Evolutionary conservation across 1,284 basidiomycete genomes (phyloP).

Genomic region (Heterobasidion annosum): DNA sequence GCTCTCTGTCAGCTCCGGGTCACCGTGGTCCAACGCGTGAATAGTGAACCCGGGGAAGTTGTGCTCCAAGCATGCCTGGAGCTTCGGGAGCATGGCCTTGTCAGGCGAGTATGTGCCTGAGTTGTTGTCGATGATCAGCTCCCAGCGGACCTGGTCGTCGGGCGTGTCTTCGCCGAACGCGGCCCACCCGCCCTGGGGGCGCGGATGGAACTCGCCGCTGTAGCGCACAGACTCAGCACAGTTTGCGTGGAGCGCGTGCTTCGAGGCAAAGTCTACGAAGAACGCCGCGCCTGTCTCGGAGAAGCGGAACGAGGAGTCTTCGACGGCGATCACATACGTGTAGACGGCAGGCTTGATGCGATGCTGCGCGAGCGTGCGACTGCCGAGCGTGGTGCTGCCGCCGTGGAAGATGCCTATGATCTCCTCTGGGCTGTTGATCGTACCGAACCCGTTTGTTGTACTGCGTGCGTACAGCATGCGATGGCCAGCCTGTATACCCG

Average conservation of each 20-base stretch:
- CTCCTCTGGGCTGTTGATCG: conserved; percentile 38
- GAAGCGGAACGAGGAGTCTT: conserved; percentile 67
- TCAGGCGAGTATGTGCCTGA: conserved; percentile 70
- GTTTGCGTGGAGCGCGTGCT: conserved; percentile 38
- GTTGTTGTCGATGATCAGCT: conserved; percentile 71
- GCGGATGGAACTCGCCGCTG: conserved; percentile 71
- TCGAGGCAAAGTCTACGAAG: conserved; percentile 76
- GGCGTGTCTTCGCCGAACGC: conserved; percentile 41
- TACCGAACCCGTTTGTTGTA: conserved; percentile 52
- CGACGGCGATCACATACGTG: conserved; percentile 64
- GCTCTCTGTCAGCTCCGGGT: conserved; percentile 49
- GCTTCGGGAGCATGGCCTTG: conserved; percentile 38
- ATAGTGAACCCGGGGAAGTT: conserved; percentile 64
- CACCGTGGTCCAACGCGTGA: conserved; percentile 44
- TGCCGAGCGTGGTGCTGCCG: conserved; percentile 17
- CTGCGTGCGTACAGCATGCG: conserved; percentile 65
- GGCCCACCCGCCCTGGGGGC: conserved; percentile 61
- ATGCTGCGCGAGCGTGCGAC: conserved; percentile 23
- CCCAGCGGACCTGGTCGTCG: conserved; percentile 55
- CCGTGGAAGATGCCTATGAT: conserved; percentile 42
- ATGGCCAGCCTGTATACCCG: conserved; percentile 62
- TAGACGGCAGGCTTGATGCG: conserved; percentile 72
- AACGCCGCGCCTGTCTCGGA: conserved; percentile 75
- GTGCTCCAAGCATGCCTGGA: conserved; percentile 50
- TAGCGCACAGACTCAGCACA: conserved; percentile 48